A percentile compares a stretch with the other conserved stretches of the same genome.
Evolutionary conservation across 83 land plant species (phyloP).

Genomic region (Thuja plicata): DNA sequence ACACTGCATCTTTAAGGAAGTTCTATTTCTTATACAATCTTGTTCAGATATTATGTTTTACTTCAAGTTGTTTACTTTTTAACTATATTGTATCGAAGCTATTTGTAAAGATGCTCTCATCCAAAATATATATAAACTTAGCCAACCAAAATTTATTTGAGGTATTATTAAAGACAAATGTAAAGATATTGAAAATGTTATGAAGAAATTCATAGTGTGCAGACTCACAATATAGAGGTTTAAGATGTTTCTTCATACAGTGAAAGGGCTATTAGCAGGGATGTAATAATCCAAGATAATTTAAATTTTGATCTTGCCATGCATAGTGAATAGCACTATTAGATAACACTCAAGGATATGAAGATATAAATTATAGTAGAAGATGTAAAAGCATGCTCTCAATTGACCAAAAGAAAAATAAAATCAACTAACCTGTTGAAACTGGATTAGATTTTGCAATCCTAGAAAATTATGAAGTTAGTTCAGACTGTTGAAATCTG

Average conservation of each 20-base stretch:
- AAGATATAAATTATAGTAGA: background rate
- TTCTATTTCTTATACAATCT: background rate
- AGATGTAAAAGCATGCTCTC: background rate
- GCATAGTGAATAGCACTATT: background rate
- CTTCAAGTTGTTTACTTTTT: background rate
- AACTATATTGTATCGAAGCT: background rate
- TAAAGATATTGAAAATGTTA: no score
- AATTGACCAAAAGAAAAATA: background rate
- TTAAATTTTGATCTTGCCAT: background rate
- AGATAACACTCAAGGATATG: background rate
- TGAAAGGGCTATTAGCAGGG: background rate
- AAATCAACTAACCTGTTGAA: background rate
- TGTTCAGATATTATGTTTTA: background rate
- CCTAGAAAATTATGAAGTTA: conserved; percentile 24
- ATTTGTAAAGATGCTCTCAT: background rate
- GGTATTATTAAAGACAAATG: no score
- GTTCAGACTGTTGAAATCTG: conserved; percentile 24
- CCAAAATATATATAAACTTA: no score
- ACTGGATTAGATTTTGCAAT: conserved; percentile 9
- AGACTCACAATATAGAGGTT: background rate
- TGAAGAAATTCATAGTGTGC: no score
- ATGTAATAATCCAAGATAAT: background rate
- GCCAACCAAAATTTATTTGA: no score
- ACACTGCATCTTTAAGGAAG: background rate
- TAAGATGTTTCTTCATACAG: background rate